Evolutionary conservation across 2,329 filamentous ascomycete genomes (phyloP).

Genomic region (Myriosclerotinia scirpicola): DNA sequence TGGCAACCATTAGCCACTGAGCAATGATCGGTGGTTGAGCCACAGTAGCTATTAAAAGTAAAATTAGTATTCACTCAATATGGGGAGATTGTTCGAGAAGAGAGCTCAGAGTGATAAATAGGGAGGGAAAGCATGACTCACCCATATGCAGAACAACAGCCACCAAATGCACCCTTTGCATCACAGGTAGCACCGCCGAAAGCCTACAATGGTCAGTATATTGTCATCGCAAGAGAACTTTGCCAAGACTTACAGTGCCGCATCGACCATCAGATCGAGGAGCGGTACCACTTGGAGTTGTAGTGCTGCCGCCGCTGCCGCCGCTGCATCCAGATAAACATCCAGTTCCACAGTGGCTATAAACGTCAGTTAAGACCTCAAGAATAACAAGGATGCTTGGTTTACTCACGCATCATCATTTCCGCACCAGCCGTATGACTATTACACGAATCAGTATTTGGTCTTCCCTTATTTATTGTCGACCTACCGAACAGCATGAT

Average conservation of each 20-base stretch:
- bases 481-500: conserved; percentile 46
- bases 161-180: conserved; percentile 35
- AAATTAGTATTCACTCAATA: conserved; percentile 27
- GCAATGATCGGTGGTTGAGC: conserved; percentile 36
- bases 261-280: conserved; percentile 37
- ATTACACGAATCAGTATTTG: conserved; percentile 22
- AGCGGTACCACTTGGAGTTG: conserved; percentile 22
- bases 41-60: conserved; percentile 36
- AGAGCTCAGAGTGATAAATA: neutral
- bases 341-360: conserved; percentile 41
- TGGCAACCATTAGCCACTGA: conserved; percentile 39
- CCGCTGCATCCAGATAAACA: conserved; percentile 45
- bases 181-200: conserved; percentile 38
- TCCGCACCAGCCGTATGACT: conserved; percentile 46
- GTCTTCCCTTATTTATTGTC: neutral
- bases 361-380: conserved; percentile 18
- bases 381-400: neutral
- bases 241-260: conserved; percentile 29
- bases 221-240: neutral
- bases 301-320: conserved; percentile 29
- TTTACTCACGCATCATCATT: conserved; percentile 40
- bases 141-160: conserved; percentile 39
- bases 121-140: conserved; percentile 25
- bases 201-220: conserved; percentile 19
- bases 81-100: neutral